These are phyloP conservation scores for Sclerotinia glacialis DNA, from an alignment of 2,329 filamentous ascomycete genomes.

Conservation along the genomic window DNA sequence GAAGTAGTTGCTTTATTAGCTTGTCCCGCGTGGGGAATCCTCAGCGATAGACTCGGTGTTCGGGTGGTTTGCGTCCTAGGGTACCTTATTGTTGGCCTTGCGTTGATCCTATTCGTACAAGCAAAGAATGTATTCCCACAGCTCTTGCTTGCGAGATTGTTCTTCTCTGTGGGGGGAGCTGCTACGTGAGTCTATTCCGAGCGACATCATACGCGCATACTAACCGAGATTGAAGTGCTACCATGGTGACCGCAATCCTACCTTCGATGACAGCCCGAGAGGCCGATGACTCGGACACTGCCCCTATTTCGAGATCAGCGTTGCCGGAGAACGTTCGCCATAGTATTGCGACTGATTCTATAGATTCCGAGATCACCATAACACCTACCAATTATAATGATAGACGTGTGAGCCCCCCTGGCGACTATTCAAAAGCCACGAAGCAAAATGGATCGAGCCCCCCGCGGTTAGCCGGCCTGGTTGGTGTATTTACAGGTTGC, in stretches of 20 bases:
- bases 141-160: constrained; percentile 74
- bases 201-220: constrained; percentile 17
- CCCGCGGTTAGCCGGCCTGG: constrained; percentile 74
- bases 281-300: constrained; percentile 30
- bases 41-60: constrained; percentile 75
- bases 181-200: constrained; percentile 59
- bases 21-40: constrained; percentile 74
- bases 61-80: constrained; percentile 71
- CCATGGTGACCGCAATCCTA: constrained; percentile 95
- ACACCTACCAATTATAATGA: constrained; percentile 57
- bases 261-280: constrained; percentile 60
- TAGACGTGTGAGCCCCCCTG: constrained; percentile 18
- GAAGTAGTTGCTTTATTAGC: constrained; percentile 78
- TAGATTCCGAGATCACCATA: constrained; percentile 73
- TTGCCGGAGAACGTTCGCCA: constrained; percentile 43
- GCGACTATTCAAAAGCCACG: constrained; percentile 24
- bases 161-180: constrained; percentile 90
- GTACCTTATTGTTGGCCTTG: constrained; percentile 75
- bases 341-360: constrained; percentile 62
- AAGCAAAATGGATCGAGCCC: constrained; percentile 45
- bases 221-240: constrained; percentile 52
- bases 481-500: constrained; percentile 88
- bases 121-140: constrained; percentile 85
- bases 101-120: constrained; percentile 79
- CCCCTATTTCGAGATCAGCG: constrained; percentile 19